phyloP scores from a whole-genome alignment of 306 rosid species.

The Pyrus pyrifolia region DNA sequence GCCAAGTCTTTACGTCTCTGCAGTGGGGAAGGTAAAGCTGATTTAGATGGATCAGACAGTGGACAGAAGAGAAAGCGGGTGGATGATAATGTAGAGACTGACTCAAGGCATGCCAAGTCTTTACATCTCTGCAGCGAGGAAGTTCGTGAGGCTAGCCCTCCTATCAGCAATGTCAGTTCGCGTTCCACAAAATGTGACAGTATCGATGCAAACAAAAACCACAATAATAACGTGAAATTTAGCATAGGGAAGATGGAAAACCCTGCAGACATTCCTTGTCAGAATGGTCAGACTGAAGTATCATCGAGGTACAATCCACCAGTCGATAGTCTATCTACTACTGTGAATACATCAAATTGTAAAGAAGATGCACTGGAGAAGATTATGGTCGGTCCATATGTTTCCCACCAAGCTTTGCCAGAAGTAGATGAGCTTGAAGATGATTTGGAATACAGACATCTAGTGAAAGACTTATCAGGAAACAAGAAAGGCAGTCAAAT shows the following conservation, averaged over 20 bases:
- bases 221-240: conserved; percentile 6
- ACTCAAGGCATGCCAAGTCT: conserved; percentile 34
- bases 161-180: conserved; percentile 34
- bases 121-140: conserved; percentile 26
- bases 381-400: conserved; percentile 52
- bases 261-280: conserved; percentile 27
- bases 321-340: conserved; percentile 8
- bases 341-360: conserved; percentile 36
- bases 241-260: conserved; percentile 23
- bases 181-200: conserved; percentile 36
- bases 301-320: conserved; percentile 21
- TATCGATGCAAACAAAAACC: conserved; percentile 33
- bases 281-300: conserved; percentile 41
- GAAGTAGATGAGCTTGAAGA: conserved; percentile 83
- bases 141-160: conserved; percentile 40
- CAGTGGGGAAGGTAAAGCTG: conserved; percentile 19
- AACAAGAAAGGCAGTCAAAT: conserved; percentile 17
- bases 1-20: background rate
- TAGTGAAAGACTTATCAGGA: conserved; percentile 35
- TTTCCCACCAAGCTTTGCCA: conserved; percentile 40
- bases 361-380: conserved; percentile 66
- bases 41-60: conserved; percentile 37
- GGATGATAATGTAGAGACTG: conserved; percentile 43
- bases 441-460: conserved; percentile 34
- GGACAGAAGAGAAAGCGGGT: conserved; percentile 55